Evolutionary conservation across 2,329 filamentous ascomycete species (phyloP), one percentile per base, ranked within the genome.

Genomic region (Fusarium clavum): DNA sequence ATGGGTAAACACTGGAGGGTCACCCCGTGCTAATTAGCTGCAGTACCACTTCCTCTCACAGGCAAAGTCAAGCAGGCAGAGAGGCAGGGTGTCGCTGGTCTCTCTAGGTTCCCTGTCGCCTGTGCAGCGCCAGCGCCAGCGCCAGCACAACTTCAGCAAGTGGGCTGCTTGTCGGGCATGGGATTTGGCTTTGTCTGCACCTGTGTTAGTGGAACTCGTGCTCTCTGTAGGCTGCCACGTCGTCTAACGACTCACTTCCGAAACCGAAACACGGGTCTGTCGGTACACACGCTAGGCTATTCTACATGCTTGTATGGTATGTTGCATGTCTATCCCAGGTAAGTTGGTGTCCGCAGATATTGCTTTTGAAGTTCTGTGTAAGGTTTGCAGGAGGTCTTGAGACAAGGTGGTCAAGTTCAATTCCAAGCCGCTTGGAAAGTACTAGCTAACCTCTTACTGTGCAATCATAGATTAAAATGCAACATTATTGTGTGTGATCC

Each of bases 191-290:
- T 64, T 47, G 41, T 56, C 58, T 45, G 34, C 53, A 38, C 29
- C 43, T 27, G 16, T 53, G 20, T 30, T 55, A 61, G 67, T 55
- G 57, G 66, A 49, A 67, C 61, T 53, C 43, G 51, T 67, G 48
- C 57, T 72, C 69, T 49, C 51, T 48, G 54, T 44, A 46, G 60
- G 43, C 64, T 68, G 68, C 72, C 72, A 74, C 64, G 72, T 74
- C 67, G 70, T 62, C 69, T 59, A 43, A 54, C 44, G 45, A 68
- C 58, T 60, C 52, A 60, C 55, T 64, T 64, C 67, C 55, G 25
- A 67, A 69, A 63, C 67, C 51, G 52, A 69, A 70, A 63, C 57
- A 67, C 55, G 34, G 30, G 29, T 58, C 34, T 56, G 48, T 67
- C 48, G 38, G 27, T 40, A 54, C 24, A 25, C n/a, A 58, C 54